Percentiles rank a stretch among this genome's conserved stretches.
These are phyloP conservation scores for Lactuca sativa DNA, from an alignment of 129 eudicot genomes.

Conservation along the genomic window DNA sequence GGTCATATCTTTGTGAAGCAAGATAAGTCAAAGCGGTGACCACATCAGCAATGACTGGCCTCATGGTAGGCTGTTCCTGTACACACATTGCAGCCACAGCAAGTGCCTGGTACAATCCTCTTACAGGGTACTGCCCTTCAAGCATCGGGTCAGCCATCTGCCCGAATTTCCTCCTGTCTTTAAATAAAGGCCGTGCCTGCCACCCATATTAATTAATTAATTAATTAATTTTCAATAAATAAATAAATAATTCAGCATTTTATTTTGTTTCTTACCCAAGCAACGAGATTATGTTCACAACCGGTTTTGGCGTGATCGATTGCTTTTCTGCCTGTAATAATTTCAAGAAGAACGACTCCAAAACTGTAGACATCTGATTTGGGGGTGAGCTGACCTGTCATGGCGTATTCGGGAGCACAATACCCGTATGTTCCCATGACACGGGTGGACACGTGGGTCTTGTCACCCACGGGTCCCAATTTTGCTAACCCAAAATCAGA, in stretches of 20 bases:
- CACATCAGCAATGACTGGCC: conserved; percentile 91
- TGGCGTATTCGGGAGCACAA: conserved; percentile 72
- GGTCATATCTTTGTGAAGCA: conserved; percentile 79
- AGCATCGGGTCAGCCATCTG: conserved; percentile 94
- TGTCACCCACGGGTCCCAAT: conserved; percentile 49
- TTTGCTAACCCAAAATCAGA: conserved; percentile 58
- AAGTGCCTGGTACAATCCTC: conserved; percentile 92
- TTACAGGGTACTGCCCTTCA: conserved; percentile 79
- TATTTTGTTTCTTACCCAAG: conserved; percentile 44
- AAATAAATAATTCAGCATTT: neutral
- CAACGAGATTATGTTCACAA: conserved; percentile 50
- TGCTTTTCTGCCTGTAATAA: conserved; percentile 50
- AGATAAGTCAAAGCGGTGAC: conserved; percentile 92
- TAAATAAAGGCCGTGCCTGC: conserved; percentile 88
- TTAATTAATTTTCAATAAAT: conserved; percentile 7
- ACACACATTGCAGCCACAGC: conserved; percentile 99
- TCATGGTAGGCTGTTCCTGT: conserved; percentile 89
- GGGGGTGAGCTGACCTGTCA: conserved; percentile 53
- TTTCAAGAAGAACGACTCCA: conserved; percentile 56
- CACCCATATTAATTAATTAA: neutral
- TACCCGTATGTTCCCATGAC: conserved; percentile 65
- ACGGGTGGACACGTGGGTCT: conserved; percentile 51
- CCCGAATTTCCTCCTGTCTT: conserved; percentile 82
- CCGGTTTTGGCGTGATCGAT: conserved; percentile 42
- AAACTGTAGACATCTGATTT: conserved; percentile 51